Evolutionary conservation across 1,284 basidiomycete species (phyloP).

Genomic region (Cryptococcus hybrid): DNA sequence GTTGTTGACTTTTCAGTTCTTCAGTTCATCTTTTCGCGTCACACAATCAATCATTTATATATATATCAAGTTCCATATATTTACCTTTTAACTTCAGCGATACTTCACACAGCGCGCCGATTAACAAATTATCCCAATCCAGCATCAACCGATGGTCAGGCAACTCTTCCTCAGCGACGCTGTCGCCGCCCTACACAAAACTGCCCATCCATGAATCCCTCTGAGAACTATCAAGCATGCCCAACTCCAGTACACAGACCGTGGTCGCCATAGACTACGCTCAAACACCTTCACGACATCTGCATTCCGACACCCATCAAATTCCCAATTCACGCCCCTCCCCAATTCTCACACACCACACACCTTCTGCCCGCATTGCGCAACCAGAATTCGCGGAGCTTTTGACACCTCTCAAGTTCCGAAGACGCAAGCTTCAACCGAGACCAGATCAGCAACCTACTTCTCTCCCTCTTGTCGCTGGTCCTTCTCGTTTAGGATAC

Average conservation of each 20-base stretch:
- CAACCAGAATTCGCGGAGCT: slow-evolving; percentile 43
- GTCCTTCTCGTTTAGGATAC: slow-evolving; percentile 36
- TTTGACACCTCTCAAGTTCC: slow-evolving; percentile 36
- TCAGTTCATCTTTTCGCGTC: too few species aligned
- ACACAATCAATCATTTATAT: too few species aligned
- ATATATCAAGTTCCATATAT: too few species aligned
- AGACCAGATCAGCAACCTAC: slow-evolving; percentile 11
- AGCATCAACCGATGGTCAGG: too few species aligned
- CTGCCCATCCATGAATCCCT: neutral
- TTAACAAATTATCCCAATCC: too few species aligned
- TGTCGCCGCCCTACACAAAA: neutral
- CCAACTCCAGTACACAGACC: neutral
- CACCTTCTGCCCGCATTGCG: neutral
- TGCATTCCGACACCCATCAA: neutral
- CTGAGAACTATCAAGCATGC: neutral
- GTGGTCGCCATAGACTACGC: neutral
- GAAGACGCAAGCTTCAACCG: slow-evolving; percentile 17
- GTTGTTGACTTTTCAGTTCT: too few species aligned
- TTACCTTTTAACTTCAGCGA: too few species aligned
- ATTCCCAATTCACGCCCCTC: slow-evolving; percentile 4
- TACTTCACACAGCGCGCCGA: too few species aligned
- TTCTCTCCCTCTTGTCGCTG: slow-evolving; percentile 19
- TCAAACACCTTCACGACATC: neutral
- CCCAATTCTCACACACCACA: slow-evolving; percentile 4
- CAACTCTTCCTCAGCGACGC: neutral